A percentile compares a stretch with the other conserved stretches of the same genome.
These are phyloP conservation scores for Camellia oleifera DNA, from an alignment of 179 eudicot genomes.

Conservation along the genomic window DNA sequence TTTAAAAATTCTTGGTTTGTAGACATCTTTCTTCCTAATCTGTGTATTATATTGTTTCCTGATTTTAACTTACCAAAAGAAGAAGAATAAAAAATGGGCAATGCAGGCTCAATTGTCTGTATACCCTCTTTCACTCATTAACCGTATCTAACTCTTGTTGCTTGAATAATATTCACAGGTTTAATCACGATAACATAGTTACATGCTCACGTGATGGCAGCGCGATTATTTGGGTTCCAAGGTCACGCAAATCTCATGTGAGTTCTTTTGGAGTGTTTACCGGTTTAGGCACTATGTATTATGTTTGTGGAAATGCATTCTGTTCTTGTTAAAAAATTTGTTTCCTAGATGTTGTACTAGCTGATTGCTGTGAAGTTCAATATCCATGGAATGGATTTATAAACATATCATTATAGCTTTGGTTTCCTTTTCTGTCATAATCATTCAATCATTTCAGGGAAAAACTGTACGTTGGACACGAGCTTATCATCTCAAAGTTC, in stretches of 20 bases:
- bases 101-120: not conserved
- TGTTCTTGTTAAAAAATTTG: too few relatives aligned
- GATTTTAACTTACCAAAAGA: not conserved
- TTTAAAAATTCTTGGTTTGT: conserved; percentile 84
- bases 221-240: conserved; percentile 97
- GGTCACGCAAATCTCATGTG: conserved; percentile 93
- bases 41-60: not conserved
- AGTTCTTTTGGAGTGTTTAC: conserved; percentile 16
- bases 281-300: not conserved
- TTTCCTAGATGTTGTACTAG: too few relatives aligned
- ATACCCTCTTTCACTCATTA: not conserved
- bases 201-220: conserved; percentile 99
- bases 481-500: conserved; percentile 98
- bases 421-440: conserved; percentile 8
- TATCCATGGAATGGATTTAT: not conserved
- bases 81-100: not conserved
- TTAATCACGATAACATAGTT: conserved; percentile 87
- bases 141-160: not conserved
- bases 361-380: too few relatives aligned
- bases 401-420: not conserved
- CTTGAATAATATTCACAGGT: conserved; percentile 44
- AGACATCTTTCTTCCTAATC: conserved; percentile 5
- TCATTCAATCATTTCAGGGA: conserved; percentile 44
- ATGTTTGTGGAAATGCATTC: too few relatives aligned
- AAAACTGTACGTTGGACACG: conserved; percentile 88